Evolutionary conservation across 2,329 filamentous ascomycete genomes (phyloP), one percentile per base, ranked within the genome.

Genomic region (Corinectria fuckeliana): DNA sequence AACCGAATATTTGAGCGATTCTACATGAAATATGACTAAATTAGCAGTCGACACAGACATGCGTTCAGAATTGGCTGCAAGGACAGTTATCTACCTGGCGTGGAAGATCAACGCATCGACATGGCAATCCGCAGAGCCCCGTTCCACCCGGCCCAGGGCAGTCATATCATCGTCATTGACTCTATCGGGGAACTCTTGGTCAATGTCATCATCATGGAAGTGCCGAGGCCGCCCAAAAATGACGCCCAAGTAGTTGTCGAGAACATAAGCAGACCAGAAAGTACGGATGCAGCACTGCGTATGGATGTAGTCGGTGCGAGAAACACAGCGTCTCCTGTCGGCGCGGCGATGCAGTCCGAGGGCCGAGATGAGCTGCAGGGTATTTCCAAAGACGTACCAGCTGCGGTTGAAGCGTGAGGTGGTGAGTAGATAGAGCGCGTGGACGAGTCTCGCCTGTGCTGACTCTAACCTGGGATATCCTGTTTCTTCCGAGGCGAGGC

Each of bases 211-310:
- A 42, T 89, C 86, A 48, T 87, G 85, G 23, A 88, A 84, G 13
- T 86, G 78, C 7, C 84, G 73, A 1, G 87, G 87, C 5, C 87
- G 77, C 0, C 87, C 87, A 26, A 88, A 81, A 16, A 88, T 83
- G n/a, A 87, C 84, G 21, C 85, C 84, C 1, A 89, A 74, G 56
- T 88, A 88, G 36, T 85, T 85, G 65, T 89, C 86, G 1, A 89
- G 73, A 1, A 82, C 84, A 65, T 89, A 89, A 0, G 84, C 81
- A 3, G 81, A 82, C 87, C 87, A 89, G 50, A 89, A 88, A 0
- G 82, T 80, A 7, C 86, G 77, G 56, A 83, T 83, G 1, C 83
- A 78, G 39, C 84, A 82, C 59, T 89, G 84, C 0, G 73, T 71
- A 3, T 78, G 71, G 8, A 82, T 77, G 44, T 81, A 81, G 59